Base-by-base conservation (phyloP, 2,329 filamentous ascomycete species). In the Aspergillus pseudoviridinutans region DNA sequence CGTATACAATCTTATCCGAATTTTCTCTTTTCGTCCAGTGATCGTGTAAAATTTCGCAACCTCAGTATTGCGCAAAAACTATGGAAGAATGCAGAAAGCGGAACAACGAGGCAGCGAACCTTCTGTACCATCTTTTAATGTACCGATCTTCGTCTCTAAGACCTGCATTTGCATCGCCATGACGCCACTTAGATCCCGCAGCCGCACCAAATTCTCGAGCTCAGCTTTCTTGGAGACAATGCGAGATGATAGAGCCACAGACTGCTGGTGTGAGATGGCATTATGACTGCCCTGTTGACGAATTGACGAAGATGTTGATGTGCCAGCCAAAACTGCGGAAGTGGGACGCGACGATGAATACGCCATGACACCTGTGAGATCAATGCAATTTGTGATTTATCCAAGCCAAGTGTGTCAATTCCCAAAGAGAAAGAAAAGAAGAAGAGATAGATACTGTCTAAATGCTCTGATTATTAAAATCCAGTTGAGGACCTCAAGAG, bases 221-320 rank as follows among this genome's bases (percentile, higher is more conserved):
- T 88, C 85, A 38, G 80, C 77, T 64, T 82, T 84, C 75, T 88
- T 88, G 63, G 85, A 81, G 58, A 82, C 79, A 66, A 88, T 86
- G 66, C 85, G 84, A 38, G 82, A 78, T 53, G 83, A 76, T n/a
- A 88, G 76, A 29, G 79, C 77, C 1, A 83, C 82, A 7, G 83
- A 83, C 65, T 85, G 82, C 57, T 79, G 75, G 51, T 72, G 63
- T 64, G 77, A 63, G 35, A 62, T 58, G 52, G 67, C 64, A 64
- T 69, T 58, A 52, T 68, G 60, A 42, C 59, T 62, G 47, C 64
- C 68, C 51, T 67, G 61, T 51, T 72, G 72, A 24, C 73, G 72
- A 54, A 73, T 58, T 4, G 69, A 66, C 32, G 71, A 60, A 12
- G 59, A 56, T 42, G 65, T 61, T 53, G 67, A 61, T 51, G 64